Conservation (phyloP, 2,329 filamentous ascomycete genomes). For the Paecilomyces fulvus region DNA sequence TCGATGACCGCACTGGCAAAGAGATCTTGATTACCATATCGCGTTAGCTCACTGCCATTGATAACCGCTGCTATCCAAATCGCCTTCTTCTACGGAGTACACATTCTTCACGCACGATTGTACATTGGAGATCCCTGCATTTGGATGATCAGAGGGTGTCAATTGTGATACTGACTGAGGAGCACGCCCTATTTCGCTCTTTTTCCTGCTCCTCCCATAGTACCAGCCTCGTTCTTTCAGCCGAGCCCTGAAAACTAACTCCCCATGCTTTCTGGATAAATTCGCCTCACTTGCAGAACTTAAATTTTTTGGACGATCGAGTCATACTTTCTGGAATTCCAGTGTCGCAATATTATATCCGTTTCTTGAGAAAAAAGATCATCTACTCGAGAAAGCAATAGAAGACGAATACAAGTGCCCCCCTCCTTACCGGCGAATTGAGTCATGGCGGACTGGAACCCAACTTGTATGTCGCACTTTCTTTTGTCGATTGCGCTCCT, state of each 20-base stretch:
- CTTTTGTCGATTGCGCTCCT: not conserved
- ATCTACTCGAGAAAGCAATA: not conserved
- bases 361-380: not conserved
- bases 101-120: not conserved
- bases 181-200: not conserved
- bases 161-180: not conserved
- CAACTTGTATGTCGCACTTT: conserved; percentile 15
- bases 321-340: not conserved
- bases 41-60: not conserved
- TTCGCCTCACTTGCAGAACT: not conserved
- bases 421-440: not conserved
- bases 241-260: not conserved
- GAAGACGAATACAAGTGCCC: not conserved
- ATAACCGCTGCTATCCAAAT: not conserved
- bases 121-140: not conserved
- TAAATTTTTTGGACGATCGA: not conserved
- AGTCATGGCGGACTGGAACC: conserved; percentile 22
- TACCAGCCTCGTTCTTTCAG: not conserved
- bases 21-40: not conserved
- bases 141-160: not conserved
- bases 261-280: not conserved
- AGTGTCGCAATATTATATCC: not conserved
- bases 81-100: not conserved
- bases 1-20: too few species aligned
- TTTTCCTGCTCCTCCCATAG: not conserved